Percentiles rank a stretch among this genome's conserved stretches.
phyloP scores from a whole-genome alignment of 2,329 filamentous ascomycete genomes.

The Macrophomina pseudophaseolina region DNA sequence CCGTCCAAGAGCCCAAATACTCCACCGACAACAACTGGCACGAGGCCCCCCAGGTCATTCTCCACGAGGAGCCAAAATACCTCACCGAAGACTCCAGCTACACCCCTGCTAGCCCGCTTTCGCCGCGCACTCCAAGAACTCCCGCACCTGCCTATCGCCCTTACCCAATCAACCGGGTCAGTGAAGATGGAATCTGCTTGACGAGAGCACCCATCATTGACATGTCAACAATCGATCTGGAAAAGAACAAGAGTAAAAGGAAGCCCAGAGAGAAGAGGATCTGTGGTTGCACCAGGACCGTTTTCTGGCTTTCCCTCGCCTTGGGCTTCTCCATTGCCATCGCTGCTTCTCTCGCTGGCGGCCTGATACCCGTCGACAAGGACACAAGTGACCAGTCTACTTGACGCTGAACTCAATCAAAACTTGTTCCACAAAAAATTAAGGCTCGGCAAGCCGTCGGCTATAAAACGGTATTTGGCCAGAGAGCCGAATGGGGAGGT shows the following conservation, averaged over 20 bases:
- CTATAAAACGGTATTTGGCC: too few species aligned
- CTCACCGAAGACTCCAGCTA: neutral
- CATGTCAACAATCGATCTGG: neutral
- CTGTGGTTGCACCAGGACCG: slow-evolving; percentile 16
- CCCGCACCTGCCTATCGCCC: slow-evolving; percentile 12
- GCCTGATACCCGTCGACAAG: neutral
- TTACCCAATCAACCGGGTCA: slow-evolving; percentile 5
- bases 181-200: slow-evolving; percentile 7
- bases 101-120: neutral
- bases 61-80: slow-evolving; percentile 5
- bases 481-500: too few species aligned
- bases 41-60: slow-evolving; percentile 14
- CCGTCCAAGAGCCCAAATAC: slow-evolving; percentile 1
- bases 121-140: neutral
- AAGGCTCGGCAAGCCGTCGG: neutral
- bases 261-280: neutral
- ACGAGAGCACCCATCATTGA: neutral
- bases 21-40: slow-evolving; percentile 16
- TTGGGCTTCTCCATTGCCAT: neutral
- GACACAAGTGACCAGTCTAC: neutral
- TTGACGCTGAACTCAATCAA: neutral
- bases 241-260: neutral
- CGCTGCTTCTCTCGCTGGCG: slow-evolving; percentile 8
- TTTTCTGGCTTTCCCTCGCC: slow-evolving; percentile 15
- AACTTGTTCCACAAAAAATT: neutral